Conservation (phyloP, 2,329 filamentous ascomycete genomes). For the Fusarium udum region DNA sequence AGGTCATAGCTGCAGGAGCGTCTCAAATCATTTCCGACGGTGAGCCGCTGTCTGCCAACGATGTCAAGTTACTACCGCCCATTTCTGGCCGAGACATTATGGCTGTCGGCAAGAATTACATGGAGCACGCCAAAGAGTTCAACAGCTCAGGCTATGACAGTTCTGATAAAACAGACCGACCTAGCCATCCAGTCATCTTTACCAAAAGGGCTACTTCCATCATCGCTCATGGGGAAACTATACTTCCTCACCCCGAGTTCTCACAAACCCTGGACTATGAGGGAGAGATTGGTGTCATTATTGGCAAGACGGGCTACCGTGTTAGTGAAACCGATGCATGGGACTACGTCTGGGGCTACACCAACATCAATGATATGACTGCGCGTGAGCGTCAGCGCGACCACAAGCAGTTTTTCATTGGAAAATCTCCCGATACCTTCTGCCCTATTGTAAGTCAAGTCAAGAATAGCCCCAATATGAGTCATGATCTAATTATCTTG, state of each 20-base stretch:
- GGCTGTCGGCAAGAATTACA: conserved; percentile 66
- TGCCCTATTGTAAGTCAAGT: conserved; percentile 58
- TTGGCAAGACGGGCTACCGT: conserved; percentile 59
- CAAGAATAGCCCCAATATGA: too few relatives aligned
- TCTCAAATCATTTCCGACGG: background rate
- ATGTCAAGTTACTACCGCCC: conserved; percentile 55
- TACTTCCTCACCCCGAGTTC: conserved; percentile 57
- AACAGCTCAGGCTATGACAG: conserved; percentile 63
- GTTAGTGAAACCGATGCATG: conserved; percentile 56
- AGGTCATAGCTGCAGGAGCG: background rate
- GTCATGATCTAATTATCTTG: too few relatives aligned
- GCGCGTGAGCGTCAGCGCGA: conserved; percentile 61
- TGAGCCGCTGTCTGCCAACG: background rate
- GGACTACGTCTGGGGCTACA: conserved; percentile 65
- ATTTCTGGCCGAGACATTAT: conserved; percentile 62
- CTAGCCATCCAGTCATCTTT: conserved; percentile 65
- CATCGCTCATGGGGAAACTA: conserved; percentile 57
- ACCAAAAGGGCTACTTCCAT: conserved; percentile 64
- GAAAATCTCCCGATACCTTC: conserved; percentile 64
- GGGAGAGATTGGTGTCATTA: conserved; percentile 65
- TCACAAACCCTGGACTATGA: conserved; percentile 64
- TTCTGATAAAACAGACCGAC: conserved; percentile 62
- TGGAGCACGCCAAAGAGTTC: conserved; percentile 66
- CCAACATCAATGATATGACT: conserved; percentile 64
- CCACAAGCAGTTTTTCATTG: conserved; percentile 69